A percentile compares a stretch with the other conserved stretches of the same genome.
Conservation (phyloP, 441 rosid genomes). For the Pelargonium fulgidum region DNA sequence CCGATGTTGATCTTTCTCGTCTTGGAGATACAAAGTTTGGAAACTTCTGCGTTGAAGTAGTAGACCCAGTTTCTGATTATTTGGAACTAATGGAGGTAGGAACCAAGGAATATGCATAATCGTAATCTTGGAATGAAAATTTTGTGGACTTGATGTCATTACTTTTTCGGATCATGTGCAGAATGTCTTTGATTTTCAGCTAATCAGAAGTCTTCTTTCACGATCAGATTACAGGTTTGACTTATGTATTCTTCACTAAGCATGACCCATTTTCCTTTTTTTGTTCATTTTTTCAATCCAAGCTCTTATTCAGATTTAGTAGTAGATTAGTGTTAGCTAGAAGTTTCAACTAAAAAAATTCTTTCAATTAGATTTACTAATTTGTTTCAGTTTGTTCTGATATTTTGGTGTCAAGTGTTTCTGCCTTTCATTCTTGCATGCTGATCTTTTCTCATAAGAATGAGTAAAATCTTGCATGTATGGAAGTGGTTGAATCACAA, state of each 20-base stretch:
- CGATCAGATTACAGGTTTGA: slow-evolving; percentile 68
- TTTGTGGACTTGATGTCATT: slow-evolving; percentile 20
- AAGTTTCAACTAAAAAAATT: neutral
- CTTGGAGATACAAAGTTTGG: slow-evolving; percentile 62
- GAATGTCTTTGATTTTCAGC: slow-evolving; percentile 78
- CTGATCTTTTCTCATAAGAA: neutral
- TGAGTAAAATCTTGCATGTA: neutral
- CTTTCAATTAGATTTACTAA: neutral
- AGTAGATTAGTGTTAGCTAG: neutral
- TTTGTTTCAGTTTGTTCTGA: neutral
- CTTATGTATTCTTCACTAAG: slow-evolving; percentile 14
- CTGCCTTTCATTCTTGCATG: neutral
- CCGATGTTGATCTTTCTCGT: slow-evolving; percentile 67
- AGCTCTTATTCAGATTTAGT: neutral
- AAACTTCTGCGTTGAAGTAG: slow-evolving; percentile 70
- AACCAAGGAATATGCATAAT: slow-evolving; percentile 17
- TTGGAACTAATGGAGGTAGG: slow-evolving; percentile 89
- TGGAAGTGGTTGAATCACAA: neutral
- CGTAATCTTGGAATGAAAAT: slow-evolving; percentile 16
- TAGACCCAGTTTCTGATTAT: slow-evolving; percentile 87
- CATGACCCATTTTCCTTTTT: neutral
- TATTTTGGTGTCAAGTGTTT: neutral
- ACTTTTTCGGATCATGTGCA: slow-evolving; percentile 39
- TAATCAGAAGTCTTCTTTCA: slow-evolving; percentile 71
- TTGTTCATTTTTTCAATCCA: neutral